Evolutionary conservation across 2,329 filamentous ascomycete species (phyloP), one percentile per base, ranked within the genome.

Genomic region (Ceratocystis albifundus): DNA sequence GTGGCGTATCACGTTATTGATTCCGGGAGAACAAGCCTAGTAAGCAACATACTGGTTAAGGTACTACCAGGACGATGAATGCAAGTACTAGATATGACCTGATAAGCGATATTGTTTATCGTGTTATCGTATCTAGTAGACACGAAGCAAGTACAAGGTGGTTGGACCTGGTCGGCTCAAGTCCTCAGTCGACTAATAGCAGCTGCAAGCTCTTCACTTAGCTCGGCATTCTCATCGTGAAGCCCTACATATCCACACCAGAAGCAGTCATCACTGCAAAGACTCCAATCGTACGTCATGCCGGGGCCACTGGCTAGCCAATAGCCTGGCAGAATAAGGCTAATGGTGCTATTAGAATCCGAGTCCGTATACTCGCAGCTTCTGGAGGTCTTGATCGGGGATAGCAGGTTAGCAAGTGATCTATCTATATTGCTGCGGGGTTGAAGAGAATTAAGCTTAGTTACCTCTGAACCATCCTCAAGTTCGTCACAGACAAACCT

Each of bases 221-320:
- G 20, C 20, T 53, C 25, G 7, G 20, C 8, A 3, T 17, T 20
- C 12, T 8, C 28, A 2, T 59, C 15, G 12, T 30, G 30, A 4
- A 59, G 4, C 6, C n/a, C 30, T 5, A 28, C n/a, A 12, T 55
- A 22, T 2, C 62, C 62, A 28, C 62, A 64, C 62, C 62, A 64
- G 5, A 20, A 17, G 15, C 62, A 64, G 2, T 55, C 41, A 10
- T 64, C 50, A 20, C 12, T 44, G 5, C 62, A 64, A 10, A 64
- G 7, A 2, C 62, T 64, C 62, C 62, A 64, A 32, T 64, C 62
- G 2, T 53, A 32, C 3, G 12, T 1, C 3, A 6, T n/a, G 8
- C 4, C 28, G 0, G 17, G 62, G 30, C 62, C 28, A 10, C 7
- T 55, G 8, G 50, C n/a, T 10, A 28, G 36, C 36, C 36, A 12